Percentiles rank a stretch among this genome's conserved stretches.
These are phyloP conservation scores for Yarrowia sp. DNA, from an alignment of 805 yeast genomes.

Conservation along the genomic window DNA sequence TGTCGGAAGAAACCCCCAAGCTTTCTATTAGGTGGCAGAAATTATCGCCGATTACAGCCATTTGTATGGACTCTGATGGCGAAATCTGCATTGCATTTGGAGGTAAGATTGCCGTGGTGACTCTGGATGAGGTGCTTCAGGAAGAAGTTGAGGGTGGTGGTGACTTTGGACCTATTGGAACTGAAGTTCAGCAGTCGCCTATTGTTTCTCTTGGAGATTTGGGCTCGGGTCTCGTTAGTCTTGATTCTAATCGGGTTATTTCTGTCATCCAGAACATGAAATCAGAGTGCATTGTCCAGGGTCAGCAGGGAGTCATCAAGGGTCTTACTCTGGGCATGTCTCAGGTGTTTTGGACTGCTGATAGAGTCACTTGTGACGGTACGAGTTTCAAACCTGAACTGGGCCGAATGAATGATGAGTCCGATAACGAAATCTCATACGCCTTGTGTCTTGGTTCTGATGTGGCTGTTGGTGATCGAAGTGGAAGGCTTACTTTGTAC, in stretches of 20 bases:
- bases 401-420: background rate
- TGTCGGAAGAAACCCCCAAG: constrained; percentile 10
- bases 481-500: background rate
- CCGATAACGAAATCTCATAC: constrained; percentile 6
- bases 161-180: constrained; percentile 11
- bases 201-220: background rate
- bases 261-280: background rate
- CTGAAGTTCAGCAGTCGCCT: background rate
- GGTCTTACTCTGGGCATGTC: constrained; percentile 1
- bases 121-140: constrained; percentile 15
- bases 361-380: background rate
- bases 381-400: background rate
- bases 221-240: background rate
- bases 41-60: background rate
- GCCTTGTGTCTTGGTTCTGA: background rate
- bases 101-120: background rate
- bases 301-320: constrained; percentile 6
- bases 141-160: background rate
- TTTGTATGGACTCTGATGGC: background rate
- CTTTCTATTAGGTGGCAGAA: constrained; percentile 5
- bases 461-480: background rate
- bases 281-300: background rate
- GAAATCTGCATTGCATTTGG: background rate
- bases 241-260: background rate
- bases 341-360: constrained; percentile 8